Conservation (phyloP, 768 basidiomycete genomes). For the Lactifluus volemus region DNA sequence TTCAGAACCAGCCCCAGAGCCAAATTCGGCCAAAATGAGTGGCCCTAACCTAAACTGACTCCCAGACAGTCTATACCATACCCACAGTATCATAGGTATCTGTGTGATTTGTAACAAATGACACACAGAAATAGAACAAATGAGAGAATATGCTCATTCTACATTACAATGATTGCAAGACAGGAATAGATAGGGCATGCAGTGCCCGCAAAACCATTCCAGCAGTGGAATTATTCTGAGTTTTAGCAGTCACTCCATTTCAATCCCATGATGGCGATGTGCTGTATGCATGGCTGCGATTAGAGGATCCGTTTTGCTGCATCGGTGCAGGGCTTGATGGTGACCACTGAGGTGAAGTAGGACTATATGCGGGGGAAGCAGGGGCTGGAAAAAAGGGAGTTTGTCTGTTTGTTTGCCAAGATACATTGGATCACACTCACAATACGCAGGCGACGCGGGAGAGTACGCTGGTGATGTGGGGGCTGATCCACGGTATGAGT, state of each 20-base stretch:
- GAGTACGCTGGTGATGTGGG: conserved; percentile 85
- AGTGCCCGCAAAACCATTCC: conserved; percentile 4
- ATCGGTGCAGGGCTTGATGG: conserved; percentile 62
- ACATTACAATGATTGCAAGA: conserved; percentile 17
- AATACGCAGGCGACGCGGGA: conserved; percentile 78
- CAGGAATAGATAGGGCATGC: conserved; percentile 14
- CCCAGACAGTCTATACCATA: no score
- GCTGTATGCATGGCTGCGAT: conserved; percentile 36
- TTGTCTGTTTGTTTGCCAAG: conserved; percentile 1
- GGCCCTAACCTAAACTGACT: no score
- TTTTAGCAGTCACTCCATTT: not conserved
- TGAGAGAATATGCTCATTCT: conserved; percentile 16
- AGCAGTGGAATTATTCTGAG: not conserved
- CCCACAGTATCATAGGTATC: not conserved
- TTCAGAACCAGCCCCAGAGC: no score
- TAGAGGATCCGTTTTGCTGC: conserved; percentile 33
- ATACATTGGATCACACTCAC: conserved; percentile 35
- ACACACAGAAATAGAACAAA: not conserved
- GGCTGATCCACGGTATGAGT: conserved; percentile 36
- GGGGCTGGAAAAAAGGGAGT: conserved; percentile 42
- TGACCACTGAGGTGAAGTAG: conserved; percentile 78
- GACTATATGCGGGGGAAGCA: conserved; percentile 80
- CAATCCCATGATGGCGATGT: conserved; percentile 48
- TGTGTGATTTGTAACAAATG: not conserved
- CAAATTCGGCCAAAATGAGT: no score